These are phyloP conservation scores for Chamaenerion angustifolium DNA, from an alignment of 345 rosid genomes.

Conservation along the genomic window DNA sequence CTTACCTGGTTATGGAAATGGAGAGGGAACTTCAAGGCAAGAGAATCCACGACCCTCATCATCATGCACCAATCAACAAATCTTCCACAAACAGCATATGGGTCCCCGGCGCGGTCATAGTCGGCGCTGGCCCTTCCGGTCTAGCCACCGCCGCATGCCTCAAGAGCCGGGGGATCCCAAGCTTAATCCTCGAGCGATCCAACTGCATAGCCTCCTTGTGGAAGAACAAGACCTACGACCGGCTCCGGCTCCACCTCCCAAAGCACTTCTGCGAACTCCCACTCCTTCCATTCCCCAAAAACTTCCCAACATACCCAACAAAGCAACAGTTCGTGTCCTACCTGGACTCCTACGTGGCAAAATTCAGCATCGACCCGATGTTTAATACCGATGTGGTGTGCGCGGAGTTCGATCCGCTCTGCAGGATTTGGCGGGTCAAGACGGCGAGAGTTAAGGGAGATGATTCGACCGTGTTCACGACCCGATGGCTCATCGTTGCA, in stretches of 20 bases:
- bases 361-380: constrained; percentile 32
- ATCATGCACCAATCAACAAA: too few species aligned
- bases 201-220: constrained; percentile 65
- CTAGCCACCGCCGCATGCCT: constrained; percentile 67
- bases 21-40: constrained; percentile 10
- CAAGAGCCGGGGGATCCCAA: constrained; percentile 31
- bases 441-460: constrained; percentile 6
- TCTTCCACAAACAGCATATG: constrained; percentile 5
- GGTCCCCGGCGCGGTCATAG: constrained; percentile 48
- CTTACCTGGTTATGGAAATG: background rate
- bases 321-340: constrained; percentile 58
- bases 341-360: constrained; percentile 30
- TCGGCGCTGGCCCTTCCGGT: constrained; percentile 85
- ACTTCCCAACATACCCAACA: constrained; percentile 65
- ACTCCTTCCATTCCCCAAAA: constrained; percentile 41
- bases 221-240: constrained; percentile 73
- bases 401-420: constrained; percentile 35
- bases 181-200: constrained; percentile 57
- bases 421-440: constrained; percentile 48
- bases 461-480: background rate
- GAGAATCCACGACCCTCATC: constrained; percentile 9
- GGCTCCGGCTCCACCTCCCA: constrained; percentile 84
- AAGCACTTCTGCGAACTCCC: constrained; percentile 76
- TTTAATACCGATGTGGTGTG: constrained; percentile 38
- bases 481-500: constrained; percentile 65